Percentiles rank a stretch among this genome's conserved stretches.
Conservation (phyloP, 164 flowering plant species). For the Dillenia suffruticosa region DNA sequence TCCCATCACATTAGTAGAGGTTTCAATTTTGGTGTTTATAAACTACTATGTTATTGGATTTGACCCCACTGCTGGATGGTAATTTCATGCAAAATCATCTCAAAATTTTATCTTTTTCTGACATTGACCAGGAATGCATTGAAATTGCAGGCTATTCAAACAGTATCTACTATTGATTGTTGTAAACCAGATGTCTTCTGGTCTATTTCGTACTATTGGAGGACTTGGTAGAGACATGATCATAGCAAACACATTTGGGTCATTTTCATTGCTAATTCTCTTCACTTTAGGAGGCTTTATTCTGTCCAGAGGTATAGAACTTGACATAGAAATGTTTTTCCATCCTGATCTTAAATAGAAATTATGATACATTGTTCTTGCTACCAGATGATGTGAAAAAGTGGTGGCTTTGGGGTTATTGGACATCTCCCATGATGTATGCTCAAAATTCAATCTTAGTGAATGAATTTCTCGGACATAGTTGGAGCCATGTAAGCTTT, state of each 20-base stretch:
- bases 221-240: constrained; percentile 7
- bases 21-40: constrained; percentile 20
- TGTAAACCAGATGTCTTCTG: constrained; percentile 4
- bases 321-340: background rate
- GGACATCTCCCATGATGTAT: constrained; percentile 59
- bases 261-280: constrained; percentile 31
- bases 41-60: background rate
- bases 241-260: constrained; percentile 34
- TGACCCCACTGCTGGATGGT: too few species aligned
- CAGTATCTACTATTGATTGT: background rate
- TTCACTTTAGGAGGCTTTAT: constrained; percentile 43
- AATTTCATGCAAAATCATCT: too few species aligned
- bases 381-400: constrained; percentile 38
- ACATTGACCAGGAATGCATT: too few species aligned
- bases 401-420: constrained; percentile 67
- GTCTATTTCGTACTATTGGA: constrained; percentile 3
- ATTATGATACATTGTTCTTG: background rate
- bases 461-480: constrained; percentile 43
- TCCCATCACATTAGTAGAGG: constrained; percentile 42
- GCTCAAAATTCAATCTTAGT: constrained; percentile 42
- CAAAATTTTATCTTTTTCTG: too few species aligned
- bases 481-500: constrained; percentile 32
- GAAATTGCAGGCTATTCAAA: constrained; percentile 3
- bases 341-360: background rate
- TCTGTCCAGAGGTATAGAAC: constrained; percentile 37